Base-by-base conservation (phyloP, 179 eudicot genomes). In the Vitellaria paradoxa region DNA sequence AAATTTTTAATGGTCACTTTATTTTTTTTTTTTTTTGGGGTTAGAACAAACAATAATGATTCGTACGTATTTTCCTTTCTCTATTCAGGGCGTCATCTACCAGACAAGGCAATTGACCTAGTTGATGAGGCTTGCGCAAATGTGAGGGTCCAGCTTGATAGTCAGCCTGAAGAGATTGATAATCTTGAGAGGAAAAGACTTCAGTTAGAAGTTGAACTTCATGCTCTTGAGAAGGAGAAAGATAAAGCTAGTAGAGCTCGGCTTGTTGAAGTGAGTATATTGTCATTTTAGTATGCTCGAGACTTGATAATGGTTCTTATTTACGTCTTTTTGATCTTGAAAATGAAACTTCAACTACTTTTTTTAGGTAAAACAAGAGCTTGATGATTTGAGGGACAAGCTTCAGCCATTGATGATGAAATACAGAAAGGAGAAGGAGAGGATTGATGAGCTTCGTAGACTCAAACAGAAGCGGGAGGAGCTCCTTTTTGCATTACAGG, bases 51-150 rank as follows among this genome's bases (percentile, higher is more conserved):
- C 1, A 30, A 30, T 30, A 30, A 30, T 2, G 37, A 30, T 30
- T 30, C 37, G 37, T 55, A n/a, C 70, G 42, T 10, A 2, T 9
- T 14, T 49, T 68, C 2, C 45, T 18, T 11, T 7, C 55, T 45
- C 17, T 45, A 3, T 74, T 65, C 76, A 64, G 97, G 92, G 12
- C 89, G 98, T 6, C 92, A 91, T 84, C 75, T 94, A 47, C 98
- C 96, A 0, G 97, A 92, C 75, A 94, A 94, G 77, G 98, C 98
- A 2, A 94, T 94, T 81, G 98, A 94, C 73, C 76, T 94, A 56
- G 91, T 94, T 68, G 98, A 94, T 82, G 98, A 94, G 75, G 97
- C 98, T 0, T 94, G 98, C 79, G 97, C 98, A 8, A 89, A 94
- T 88, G 94, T 94, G 55, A 85, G 97, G 72, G 97, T 94, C 62